Conservation (phyloP, 495 filamentous ascomycete genomes). For the Podospora comata region DNA sequence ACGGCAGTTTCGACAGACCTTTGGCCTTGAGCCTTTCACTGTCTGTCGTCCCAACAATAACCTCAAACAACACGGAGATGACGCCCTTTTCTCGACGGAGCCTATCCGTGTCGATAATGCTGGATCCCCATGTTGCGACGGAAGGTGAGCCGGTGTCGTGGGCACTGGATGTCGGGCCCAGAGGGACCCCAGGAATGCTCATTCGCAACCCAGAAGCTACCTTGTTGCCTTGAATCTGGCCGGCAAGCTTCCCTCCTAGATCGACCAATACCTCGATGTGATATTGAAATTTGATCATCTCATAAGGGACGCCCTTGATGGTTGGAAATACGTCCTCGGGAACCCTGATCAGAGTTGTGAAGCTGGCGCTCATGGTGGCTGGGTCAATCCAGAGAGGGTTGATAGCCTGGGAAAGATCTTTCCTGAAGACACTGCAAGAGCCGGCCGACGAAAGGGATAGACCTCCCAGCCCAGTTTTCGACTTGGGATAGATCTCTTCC, state of each 20-base stretch:
- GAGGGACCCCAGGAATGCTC: slow-evolving; percentile 14
- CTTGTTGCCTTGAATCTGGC: slow-evolving; percentile 47
- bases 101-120: slow-evolving; percentile 84
- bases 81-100: slow-evolving; percentile 86
- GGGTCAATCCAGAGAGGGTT: slow-evolving; percentile 84
- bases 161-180: slow-evolving; percentile 24
- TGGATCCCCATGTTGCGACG: slow-evolving; percentile 60
- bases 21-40: slow-evolving; percentile 61
- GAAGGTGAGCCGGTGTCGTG: slow-evolving; percentile 35
- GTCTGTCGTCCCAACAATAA: slow-evolving; percentile 85
- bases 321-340: slow-evolving; percentile 92
- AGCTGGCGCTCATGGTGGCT: slow-evolving; percentile 64
- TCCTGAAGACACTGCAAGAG: slow-evolving; percentile 83
- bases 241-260: slow-evolving; percentile 78
- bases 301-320: slow-evolving; percentile 80
- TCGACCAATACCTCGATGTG: slow-evolving; percentile 90
- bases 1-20: slow-evolving; percentile 33
- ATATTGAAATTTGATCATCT: slow-evolving; percentile 92
- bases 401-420: slow-evolving; percentile 85
- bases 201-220: slow-evolving; percentile 26
- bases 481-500: slow-evolving; percentile 79
- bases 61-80: slow-evolving; percentile 75
- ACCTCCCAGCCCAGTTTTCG: slow-evolving; percentile 68
- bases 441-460: slow-evolving; percentile 77
- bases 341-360: slow-evolving; percentile 77